Conservation (phyloP, 2,329 filamentous ascomycete species). For the Rhynchosporium graminicola region DNA sequence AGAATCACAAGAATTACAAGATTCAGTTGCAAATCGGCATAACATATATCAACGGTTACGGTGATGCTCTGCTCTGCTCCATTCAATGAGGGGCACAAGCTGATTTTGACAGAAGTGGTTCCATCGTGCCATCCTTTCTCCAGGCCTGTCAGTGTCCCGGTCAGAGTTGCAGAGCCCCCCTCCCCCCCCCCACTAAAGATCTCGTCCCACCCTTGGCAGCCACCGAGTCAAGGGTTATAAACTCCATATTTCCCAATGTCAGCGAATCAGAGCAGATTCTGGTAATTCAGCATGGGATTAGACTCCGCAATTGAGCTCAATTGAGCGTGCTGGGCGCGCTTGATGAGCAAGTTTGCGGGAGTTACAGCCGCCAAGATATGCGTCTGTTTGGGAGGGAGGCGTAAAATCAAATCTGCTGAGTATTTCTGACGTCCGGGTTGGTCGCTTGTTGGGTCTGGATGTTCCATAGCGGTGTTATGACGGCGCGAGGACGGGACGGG, state of each 20-base stretch:
- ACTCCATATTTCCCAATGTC: background rate
- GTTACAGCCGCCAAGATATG: slow-evolving; percentile 11
- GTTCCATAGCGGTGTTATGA: background rate
- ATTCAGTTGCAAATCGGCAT: slow-evolving; percentile 17
- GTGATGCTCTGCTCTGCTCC: background rate
- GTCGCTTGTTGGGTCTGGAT: background rate
- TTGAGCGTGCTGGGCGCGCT: slow-evolving; percentile 13
- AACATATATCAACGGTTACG: background rate
- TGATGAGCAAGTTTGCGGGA: slow-evolving; percentile 12
- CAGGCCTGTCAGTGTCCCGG: background rate
- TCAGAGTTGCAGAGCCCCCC: background rate
- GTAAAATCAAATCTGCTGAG: no score
- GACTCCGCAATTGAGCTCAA: background rate
- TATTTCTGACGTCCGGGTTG: background rate
- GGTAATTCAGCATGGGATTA: background rate
- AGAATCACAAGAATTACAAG: slow-evolving; percentile 13
- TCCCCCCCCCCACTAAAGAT: background rate
- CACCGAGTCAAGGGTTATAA: background rate
- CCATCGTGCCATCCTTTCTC: background rate
- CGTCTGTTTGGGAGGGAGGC: background rate
- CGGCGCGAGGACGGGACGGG: background rate
- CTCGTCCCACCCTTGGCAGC: slow-evolving; percentile 11
- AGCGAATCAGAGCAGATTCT: no score
- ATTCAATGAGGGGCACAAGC: slow-evolving; percentile 5
- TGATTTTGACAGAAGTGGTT: slow-evolving; percentile 5